These are phyloP conservation scores for Microsporum ferrugineum DNA, from an alignment of 2,329 filamentous ascomycete species.

Conservation along the genomic window DNA sequence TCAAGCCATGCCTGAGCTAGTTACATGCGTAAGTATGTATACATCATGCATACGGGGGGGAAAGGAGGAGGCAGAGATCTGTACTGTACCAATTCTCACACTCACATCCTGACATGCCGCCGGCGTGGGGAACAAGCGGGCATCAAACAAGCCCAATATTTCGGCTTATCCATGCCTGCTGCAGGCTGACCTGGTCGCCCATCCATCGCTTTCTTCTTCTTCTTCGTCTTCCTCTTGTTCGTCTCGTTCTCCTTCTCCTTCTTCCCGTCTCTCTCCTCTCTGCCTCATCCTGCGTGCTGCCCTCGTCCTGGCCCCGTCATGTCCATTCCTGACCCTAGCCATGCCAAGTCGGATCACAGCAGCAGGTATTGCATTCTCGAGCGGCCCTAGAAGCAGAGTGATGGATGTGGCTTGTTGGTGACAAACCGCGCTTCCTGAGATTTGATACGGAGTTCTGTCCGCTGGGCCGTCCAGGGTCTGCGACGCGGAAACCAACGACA, in stretches of 20 bases:
- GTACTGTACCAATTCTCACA: background rate
- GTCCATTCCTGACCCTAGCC: background rate
- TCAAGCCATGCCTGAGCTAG: constrained; percentile 1
- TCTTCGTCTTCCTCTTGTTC: background rate
- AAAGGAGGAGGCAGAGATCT: background rate
- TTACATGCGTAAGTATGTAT: constrained; percentile 1
- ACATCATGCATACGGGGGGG: background rate
- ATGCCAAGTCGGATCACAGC: constrained; percentile 4
- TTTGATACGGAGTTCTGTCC: background rate
- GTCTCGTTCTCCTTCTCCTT: background rate
- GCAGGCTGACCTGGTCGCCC: constrained; percentile 2
- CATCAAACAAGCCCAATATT: background rate
- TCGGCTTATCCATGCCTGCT: background rate
- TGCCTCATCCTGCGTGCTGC: background rate
- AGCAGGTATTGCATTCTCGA: background rate
- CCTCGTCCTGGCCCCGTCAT: background rate
- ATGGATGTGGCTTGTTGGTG: background rate
- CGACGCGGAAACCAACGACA: background rate
- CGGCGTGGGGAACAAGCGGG: background rate
- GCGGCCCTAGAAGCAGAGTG: background rate
- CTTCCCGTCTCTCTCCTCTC: background rate
- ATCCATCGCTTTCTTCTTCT: background rate
- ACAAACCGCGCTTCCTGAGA: background rate
- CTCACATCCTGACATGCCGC: background rate
- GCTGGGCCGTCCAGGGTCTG: background rate